These are phyloP conservation scores for Aureobasidium namibiae DNA, from an alignment of 2,329 filamentous ascomycete species.

Conservation along the genomic window DNA sequence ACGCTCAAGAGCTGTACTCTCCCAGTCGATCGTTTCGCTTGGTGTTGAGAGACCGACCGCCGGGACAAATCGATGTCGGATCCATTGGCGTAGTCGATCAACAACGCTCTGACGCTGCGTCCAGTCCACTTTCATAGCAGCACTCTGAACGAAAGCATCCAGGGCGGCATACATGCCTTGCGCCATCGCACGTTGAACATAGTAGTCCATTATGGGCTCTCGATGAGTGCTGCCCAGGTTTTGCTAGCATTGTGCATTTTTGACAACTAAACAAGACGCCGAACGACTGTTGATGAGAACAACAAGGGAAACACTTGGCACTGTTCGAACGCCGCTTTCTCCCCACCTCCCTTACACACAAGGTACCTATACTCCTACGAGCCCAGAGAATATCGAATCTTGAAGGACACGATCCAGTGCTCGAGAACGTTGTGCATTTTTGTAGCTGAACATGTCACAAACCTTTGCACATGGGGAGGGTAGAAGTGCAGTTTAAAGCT, in stretches of 20 bases:
- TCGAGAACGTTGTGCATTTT: too few species aligned
- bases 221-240: background rate
- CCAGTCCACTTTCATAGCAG: constrained; percentile 56
- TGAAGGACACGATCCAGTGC: too few species aligned
- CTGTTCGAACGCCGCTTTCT: background rate
- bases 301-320: background rate
- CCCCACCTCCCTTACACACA: background rate
- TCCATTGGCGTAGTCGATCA: constrained; percentile 55
- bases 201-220: background rate
- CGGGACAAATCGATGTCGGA: constrained; percentile 58
- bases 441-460: too few species aligned
- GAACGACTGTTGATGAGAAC: background rate
- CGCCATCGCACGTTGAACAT: constrained; percentile 46
- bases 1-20: constrained; percentile 30
- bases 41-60: constrained; percentile 14
- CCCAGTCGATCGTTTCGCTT: constrained; percentile 15
- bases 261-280: background rate
- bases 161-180: constrained; percentile 62
- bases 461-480: too few species aligned
- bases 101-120: constrained; percentile 48
- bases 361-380: too few species aligned
- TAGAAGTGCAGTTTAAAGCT: too few species aligned
- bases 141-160: constrained; percentile 52
- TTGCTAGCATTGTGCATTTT: background rate
- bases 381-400: too few species aligned